A percentile compares a stretch with the other conserved stretches of the same genome.
Conservation (phyloP, 2,329 filamentous ascomycete species). For the Botrytis elliptica region DNA sequence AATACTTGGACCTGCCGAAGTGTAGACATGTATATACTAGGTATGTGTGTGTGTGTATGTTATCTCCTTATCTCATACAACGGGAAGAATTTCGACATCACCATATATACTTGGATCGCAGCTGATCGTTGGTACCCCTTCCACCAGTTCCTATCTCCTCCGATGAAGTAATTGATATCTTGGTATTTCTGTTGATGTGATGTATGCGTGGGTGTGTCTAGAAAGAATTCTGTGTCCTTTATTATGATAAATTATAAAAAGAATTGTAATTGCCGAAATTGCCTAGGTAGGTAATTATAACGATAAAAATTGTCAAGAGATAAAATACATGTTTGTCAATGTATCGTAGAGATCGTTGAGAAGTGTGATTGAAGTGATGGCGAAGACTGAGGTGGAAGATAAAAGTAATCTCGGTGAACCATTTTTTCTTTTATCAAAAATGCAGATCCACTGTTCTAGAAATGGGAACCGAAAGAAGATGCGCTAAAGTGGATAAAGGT, state of each 20-base stretch:
- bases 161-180: background rate
- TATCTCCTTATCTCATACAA: background rate
- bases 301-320: background rate
- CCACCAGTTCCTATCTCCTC: background rate
- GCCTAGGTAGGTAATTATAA: background rate
- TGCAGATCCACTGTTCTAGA: background rate
- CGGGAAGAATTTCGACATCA: background rate
- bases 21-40: background rate
- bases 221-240: background rate
- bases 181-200: background rate
- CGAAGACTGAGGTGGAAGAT: background rate
- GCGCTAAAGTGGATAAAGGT: conserved; percentile 15
- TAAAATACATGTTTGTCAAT: background rate
- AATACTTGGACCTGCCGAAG: background rate
- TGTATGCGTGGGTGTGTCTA: background rate
- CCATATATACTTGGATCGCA: background rate
- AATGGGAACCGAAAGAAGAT: background rate
- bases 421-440: background rate
- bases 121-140: background rate
- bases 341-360: too few species aligned
- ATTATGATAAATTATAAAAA: background rate
- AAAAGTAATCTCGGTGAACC: background rate
- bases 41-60: background rate
- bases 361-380: background rate
- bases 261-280: background rate